These are phyloP conservation scores for Lecanicillium sp. DNA, from an alignment of 2,329 filamentous ascomycete species.

Conservation along the genomic window DNA sequence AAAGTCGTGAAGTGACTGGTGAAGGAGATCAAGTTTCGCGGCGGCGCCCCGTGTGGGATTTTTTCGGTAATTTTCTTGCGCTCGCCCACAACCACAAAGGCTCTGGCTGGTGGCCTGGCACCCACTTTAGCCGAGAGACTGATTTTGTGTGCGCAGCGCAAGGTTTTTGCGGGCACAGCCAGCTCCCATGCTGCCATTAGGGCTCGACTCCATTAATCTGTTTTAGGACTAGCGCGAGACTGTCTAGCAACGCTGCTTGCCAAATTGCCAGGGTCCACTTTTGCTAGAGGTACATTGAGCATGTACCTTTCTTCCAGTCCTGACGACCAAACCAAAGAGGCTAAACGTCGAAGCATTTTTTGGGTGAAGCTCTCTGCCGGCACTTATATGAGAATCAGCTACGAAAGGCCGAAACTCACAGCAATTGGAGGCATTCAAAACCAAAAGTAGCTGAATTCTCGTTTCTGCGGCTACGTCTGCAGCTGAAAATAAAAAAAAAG, in stretches of 20 bases:
- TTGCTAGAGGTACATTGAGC: slow-evolving; percentile 17
- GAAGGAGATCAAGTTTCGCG: not conserved
- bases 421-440: not conserved
- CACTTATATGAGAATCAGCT: slow-evolving; percentile 4
- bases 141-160: slow-evolving; percentile 5
- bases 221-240: slow-evolving; percentile 1
- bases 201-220: slow-evolving; percentile 2
- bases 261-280: not conserved
- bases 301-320: slow-evolving; percentile 26
- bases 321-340: not conserved
- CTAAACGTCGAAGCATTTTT: not conserved
- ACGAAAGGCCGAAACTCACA: not conserved
- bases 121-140: slow-evolving; percentile 5
- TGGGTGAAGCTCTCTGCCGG: not conserved
- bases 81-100: not conserved
- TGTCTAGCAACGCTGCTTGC: not conserved
- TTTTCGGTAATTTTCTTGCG: slow-evolving; percentile 2
- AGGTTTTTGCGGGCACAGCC: not conserved
- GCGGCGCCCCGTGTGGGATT: slow-evolving; percentile 2
- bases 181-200: not conserved
- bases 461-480: slow-evolving; percentile 3
- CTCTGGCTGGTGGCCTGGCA: not conserved
- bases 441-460: not conserved
- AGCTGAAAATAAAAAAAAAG: slow-evolving; percentile 27
- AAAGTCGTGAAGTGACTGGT: slow-evolving; percentile 4